Evolutionary conservation across 495 filamentous ascomycete genomes (phyloP), one percentile per base, ranked within the genome.

Genomic region (Aspergillus indologenus): DNA sequence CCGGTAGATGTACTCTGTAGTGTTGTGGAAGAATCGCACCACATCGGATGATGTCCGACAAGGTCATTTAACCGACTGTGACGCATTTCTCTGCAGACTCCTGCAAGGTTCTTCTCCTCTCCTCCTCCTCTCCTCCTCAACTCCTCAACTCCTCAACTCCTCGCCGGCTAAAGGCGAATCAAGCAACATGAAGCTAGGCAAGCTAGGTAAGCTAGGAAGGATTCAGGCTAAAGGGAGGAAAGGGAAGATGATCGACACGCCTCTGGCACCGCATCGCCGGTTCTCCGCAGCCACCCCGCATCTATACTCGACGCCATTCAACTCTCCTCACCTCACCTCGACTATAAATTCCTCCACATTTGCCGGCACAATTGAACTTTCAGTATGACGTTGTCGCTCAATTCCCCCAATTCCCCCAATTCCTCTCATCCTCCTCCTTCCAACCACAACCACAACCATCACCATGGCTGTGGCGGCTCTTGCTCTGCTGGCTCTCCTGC

Each of bases 401-500:
- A n/a, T n/a, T 9, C 9, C 26, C 5, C 34, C 12, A 40, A 15
- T 40, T 2, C 34, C 26, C 26, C 12, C 34, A 40, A 40, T 40
- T 40, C 34, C 34, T 40, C 34, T 14, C 12, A 14, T 40, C 12
- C 12, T 40, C 34, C 2, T n/a, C n/a, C n/a, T n/a, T n/a, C n/a
- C n/a, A n/a, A n/a, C n/a, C 34, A 6, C 5, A 14, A 15, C 6
- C 26, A 29, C 26, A 4, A 40, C 12, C 34, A 40, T 11, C 12
- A 40, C 34, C 5, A 40, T 40, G 34, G 34, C 12, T 40, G 34
- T 15, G 12, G 34, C 34, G 34, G 34, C 34, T 15, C 34, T 51
- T 17, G 61, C 64, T 15, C 43, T 74, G 31, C 65, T 67, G 50
- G 68, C 71, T 21, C 53, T 76, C 12, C 51, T 67, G 57, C 69